A percentile compares a stretch with the other conserved stretches of the same genome.
phyloP scores from a whole-genome alignment of 495 filamentous ascomycete genomes.

The Neurospora sp. region DNA sequence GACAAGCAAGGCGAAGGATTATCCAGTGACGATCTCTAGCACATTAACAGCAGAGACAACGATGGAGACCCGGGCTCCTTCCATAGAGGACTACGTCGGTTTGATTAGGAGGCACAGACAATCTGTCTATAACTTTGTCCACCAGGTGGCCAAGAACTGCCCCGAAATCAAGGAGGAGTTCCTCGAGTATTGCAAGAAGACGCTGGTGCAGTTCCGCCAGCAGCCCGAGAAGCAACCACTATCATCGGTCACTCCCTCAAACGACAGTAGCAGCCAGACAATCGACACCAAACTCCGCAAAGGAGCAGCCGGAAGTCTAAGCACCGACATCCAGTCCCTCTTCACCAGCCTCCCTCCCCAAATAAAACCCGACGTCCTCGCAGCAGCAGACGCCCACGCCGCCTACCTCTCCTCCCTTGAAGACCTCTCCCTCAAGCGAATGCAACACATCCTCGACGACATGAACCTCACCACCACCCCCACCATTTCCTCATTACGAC shows the following conservation, averaged over 20 bases:
- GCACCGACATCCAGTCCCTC: slow-evolving; percentile 31
- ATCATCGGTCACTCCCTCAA: neutral
- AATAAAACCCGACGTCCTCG: slow-evolving; percentile 24
- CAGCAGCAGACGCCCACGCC: slow-evolving; percentile 41
- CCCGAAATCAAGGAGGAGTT: slow-evolving; percentile 45
- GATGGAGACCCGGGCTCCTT: slow-evolving; percentile 25
- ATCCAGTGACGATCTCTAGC: neutral
- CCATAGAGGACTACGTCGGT: slow-evolving; percentile 51
- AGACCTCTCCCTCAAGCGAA: slow-evolving; percentile 34
- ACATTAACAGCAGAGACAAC: neutral
- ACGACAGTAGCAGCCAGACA: neutral
- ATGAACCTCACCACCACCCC: neutral
- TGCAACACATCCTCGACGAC: slow-evolving; percentile 35
- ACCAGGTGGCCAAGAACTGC: slow-evolving; percentile 51
- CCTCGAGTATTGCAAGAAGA: slow-evolving; percentile 24
- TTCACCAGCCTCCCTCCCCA: slow-evolving; percentile 32
- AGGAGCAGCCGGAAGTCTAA: slow-evolving; percentile 33
- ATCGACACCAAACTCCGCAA: neutral
- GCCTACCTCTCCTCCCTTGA: slow-evolving; percentile 42
- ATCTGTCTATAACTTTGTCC: slow-evolving; percentile 49
- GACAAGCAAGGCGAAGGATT: slow-evolving; percentile 25
- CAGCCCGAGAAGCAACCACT: neutral
- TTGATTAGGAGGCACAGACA: slow-evolving; percentile 45
- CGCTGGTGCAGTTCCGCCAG: slow-evolving; percentile 21
- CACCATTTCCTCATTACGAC: neutral